Base-by-base conservation (phyloP, 2,329 filamentous ascomycete genomes). In the Chaetomium globosum region DNA sequence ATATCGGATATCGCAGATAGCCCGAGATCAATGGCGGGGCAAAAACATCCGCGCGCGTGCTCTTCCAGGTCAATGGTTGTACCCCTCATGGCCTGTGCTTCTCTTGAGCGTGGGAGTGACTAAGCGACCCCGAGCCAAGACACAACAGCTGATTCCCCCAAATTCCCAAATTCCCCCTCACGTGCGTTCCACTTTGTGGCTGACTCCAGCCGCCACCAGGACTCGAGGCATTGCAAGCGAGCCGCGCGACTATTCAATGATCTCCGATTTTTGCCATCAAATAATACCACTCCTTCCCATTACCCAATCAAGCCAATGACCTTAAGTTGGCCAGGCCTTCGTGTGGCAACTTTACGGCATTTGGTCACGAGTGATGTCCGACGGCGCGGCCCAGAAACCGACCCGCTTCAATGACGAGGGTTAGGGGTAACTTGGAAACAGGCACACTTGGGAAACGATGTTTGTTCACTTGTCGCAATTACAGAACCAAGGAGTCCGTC, bases 71-170 rank as follows among this genome's bases (percentile, higher is more conserved):
- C 9, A 10, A 9, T 46, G 19, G 6, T 43, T 26, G 26, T 2
- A 46, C 39, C 55, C 55, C 55, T 46, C 55, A 4, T 57, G 55
- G 55, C n/a, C 36, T 23, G 33, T 57, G 55, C 39, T 28, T 19
- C n/a, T n/a, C 7, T 16, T 31, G 4, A 12, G 4, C n/a, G n/a
- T n/a, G n/a, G n/a, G n/a, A n/a, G n/a, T n/a, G n/a, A n/a, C n/a
- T n/a, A n/a, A n/a, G n/a, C n/a, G n/a, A n/a, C n/a, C n/a, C n/a
- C 26, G 26, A 26, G 26, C 26, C 26, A 26, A 26, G 26, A 26
- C 26, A 26, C 26, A 26, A 26, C 26, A 26, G 26, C 26, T 26
- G 26, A 26, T 7, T n/a, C 7, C 26, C 21, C 7, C 26, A 43
- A 19, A 19, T 46, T 28, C 36, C 23, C 39, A 26, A 21, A 57